These are phyloP conservation scores for Tulasnella calospora DNA, from an alignment of 768 basidiomycete species.

Conservation along the genomic window DNA sequence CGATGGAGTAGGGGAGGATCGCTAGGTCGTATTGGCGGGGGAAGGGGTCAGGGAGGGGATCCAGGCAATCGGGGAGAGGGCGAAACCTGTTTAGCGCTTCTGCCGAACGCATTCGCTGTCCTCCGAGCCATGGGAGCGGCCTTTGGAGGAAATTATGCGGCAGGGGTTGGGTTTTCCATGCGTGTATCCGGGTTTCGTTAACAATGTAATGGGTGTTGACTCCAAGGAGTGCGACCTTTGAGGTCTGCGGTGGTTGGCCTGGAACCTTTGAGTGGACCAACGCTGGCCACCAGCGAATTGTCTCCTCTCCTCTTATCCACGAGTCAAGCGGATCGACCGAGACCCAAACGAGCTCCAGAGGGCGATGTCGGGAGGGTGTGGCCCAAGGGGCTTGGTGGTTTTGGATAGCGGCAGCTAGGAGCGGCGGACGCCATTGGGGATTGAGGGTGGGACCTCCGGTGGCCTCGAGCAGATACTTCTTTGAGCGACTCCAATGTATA, in stretches of 20 bases:
- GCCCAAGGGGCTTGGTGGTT: neutral
- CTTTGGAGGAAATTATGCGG: neutral
- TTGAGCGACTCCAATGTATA: neutral
- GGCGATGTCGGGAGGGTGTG: neutral
- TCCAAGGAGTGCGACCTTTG: neutral
- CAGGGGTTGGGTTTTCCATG: neutral
- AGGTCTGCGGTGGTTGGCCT: neutral
- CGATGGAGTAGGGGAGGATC: neutral
- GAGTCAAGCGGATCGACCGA: neutral
- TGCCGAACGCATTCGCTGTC: neutral
- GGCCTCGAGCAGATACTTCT: neutral
- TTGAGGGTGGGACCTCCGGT: neutral
- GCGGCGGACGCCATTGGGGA: neutral
- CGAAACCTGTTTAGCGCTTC: neutral
- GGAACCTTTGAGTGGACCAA: neutral
- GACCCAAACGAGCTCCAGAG: neutral
- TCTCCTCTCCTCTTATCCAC: neutral
- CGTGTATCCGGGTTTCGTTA: neutral
- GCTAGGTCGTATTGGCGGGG: neutral
- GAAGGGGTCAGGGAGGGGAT: neutral
- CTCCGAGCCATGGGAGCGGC: neutral
- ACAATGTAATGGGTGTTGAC: neutral
- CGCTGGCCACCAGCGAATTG: neutral
- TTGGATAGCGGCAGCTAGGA: neutral
- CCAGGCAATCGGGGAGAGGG: neutral